Base-by-base conservation (phyloP, 1,284 basidiomycete species). In the Stereum hirsutum region DNA sequence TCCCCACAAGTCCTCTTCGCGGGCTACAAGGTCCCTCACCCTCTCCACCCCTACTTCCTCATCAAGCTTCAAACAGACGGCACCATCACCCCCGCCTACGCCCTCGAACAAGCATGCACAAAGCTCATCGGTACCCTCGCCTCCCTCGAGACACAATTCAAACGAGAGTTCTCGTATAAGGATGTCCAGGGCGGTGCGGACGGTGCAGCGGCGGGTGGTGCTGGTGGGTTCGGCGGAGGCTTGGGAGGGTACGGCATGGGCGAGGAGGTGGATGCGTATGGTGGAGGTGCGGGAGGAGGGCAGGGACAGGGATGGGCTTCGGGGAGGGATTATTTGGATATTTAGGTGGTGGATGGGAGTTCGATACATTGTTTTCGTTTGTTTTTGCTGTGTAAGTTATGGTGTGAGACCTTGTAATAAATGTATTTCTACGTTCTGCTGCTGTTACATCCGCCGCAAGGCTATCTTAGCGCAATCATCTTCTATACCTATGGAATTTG, bases 21-120 rank as follows among this genome's bases (percentile, higher is more conserved):
- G 2, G 95, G 95, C 0, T 98, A 98, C 79, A 93, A 94, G 69
- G 91, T 95, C 30, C 93, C 95, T 0, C 95, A 98, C 57, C 95
- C 96, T 1, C 78, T 97, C 15, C 90, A 97, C 51, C 93, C 95
- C 6, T 78, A 92, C 56, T 95, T 98, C 63, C 72, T 88, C 31
- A 76, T 99, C 63, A 97, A 96, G 62, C 82, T 98, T 47, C 95
- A 98, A 65, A 97, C 93, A 1, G 92, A 98, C 63, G 93, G 93
- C 20, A 74, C 77, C 1, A 61, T 84, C 39, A 89, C 93, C 17
- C 93, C 95, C 0, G 76, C 88, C 48, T 82, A 81, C 36, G 81
- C 85, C 15, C 77, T 99, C 31, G 88, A 94, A 58, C 73, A 83
- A 48, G 91, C 92, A 0, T 91, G 89, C 58, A 78, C 75, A 41